Evolutionary conservation across 2,329 filamentous ascomycete genomes (phyloP).

Genomic region (Magnaporthales sp.): DNA sequence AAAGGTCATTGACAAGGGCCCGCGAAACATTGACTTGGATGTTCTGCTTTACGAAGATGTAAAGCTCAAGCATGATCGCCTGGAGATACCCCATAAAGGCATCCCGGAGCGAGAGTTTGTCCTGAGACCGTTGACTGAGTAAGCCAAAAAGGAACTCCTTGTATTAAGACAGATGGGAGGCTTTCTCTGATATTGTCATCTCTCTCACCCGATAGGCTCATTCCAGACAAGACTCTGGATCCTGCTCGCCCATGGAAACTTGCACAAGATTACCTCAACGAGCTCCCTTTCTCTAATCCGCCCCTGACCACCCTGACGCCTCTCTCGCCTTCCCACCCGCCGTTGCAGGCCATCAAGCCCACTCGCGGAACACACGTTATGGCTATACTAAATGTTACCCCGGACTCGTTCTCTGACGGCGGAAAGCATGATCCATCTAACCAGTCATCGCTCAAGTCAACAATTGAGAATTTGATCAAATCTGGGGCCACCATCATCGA

Average conservation of each 20-base stretch:
- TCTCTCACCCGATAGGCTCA: conserved; percentile 32
- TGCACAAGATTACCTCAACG: conserved; percentile 51
- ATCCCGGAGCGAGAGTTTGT: conserved; percentile 94
- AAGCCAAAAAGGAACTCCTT: conserved; percentile 35
- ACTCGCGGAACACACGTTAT: conserved; percentile 68
- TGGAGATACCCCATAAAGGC: conserved; percentile 76
- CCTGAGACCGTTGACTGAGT: conserved; percentile 76
- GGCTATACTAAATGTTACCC: conserved; percentile 91
- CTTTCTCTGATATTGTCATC: neutral
- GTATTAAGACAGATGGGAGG: neutral
- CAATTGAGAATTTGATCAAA: conserved; percentile 52
- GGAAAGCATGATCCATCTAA: conserved; percentile 48
- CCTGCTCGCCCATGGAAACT: conserved; percentile 49
- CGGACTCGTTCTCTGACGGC: conserved; percentile 95
- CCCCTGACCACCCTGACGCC: conserved; percentile 53
- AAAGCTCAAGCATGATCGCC: conserved; percentile 56
- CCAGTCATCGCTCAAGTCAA: conserved; percentile 40
- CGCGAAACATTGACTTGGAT: conserved; percentile 89
- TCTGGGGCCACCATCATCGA: conserved; percentile 79
- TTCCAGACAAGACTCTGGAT: conserved; percentile 45
- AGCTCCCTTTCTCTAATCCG: conserved; percentile 38
- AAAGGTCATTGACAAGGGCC: conserved; percentile 87
- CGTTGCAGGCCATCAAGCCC: conserved; percentile 49
- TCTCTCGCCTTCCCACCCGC: conserved; percentile 35
- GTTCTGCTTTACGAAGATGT: conserved; percentile 74